phyloP scores from a whole-genome alignment of 2,329 filamentous ascomycete genomes.

The Chaetothyriales sp. region DNA sequence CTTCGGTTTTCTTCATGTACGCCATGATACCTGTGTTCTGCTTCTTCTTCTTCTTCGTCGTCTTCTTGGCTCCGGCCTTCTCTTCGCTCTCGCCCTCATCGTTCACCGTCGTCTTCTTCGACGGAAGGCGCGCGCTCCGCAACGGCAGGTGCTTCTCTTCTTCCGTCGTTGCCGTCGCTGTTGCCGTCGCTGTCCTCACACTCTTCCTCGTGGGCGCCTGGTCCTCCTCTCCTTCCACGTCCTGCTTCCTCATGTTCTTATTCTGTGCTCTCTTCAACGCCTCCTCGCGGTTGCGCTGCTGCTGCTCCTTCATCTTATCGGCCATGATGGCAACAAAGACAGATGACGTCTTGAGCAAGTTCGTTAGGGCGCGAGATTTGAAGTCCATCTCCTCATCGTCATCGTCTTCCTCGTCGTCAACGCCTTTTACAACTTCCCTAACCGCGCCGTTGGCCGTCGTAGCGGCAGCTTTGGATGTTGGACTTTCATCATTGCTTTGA shows the following conservation, averaged over 20 bases:
- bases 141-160: constrained; percentile 10
- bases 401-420: constrained; percentile 15
- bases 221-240: constrained; percentile 19
- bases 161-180: constrained; percentile 1
- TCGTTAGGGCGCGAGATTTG: constrained; percentile 30
- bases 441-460: no score
- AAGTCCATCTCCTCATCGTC: constrained; percentile 27
- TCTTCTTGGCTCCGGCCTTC: constrained; percentile 18
- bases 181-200: constrained; percentile 4
- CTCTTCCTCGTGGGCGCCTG: constrained; percentile 14
- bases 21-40: constrained; percentile 33
- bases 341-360: constrained; percentile 31
- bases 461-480: no score
- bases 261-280: constrained; percentile 25
- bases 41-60: no score
- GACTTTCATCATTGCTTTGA: no score
- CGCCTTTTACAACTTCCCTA: constrained; percentile 3
- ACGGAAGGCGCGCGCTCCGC: constrained; percentile 10
- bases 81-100: constrained; percentile 16
- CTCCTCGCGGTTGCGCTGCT: constrained; percentile 30
- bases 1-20: constrained; percentile 46
- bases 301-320: constrained; percentile 33
- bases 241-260: constrained; percentile 18
- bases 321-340: constrained; percentile 36
- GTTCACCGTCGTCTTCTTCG: constrained; percentile 1